Evolutionary conservation across 1,139 yeast genomes (phyloP).

Genomic region (Saccharomycopsis phalli): DNA sequence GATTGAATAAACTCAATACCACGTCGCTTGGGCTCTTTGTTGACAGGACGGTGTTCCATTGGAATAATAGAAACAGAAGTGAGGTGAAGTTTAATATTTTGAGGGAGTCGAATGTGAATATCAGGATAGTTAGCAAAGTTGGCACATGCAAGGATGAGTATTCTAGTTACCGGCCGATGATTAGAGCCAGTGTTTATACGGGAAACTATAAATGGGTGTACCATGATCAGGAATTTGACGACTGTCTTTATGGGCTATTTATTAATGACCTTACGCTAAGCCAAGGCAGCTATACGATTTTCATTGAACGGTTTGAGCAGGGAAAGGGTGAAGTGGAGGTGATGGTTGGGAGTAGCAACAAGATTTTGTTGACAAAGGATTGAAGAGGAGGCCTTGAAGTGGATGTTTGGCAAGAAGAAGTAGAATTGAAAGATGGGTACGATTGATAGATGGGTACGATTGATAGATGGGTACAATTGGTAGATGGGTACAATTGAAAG

Average conservation of each 20-base stretch:
- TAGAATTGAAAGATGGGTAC: no score
- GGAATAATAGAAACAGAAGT: constrained; percentile 35
- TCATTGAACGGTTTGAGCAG: constrained; percentile 42
- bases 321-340: constrained; percentile 36
- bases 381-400: no score
- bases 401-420: no score
- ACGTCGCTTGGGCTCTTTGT: constrained; percentile 33
- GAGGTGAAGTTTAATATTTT: constrained; percentile 28
- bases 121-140: constrained; percentile 14
- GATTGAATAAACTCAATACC: constrained; percentile 23
- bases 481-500: no score
- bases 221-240: constrained; percentile 36
- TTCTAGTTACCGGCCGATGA: constrained; percentile 24
- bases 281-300: constrained; percentile 25
- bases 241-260: constrained; percentile 36
- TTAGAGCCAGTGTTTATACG: constrained; percentile 37
- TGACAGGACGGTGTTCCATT: constrained; percentile 26
- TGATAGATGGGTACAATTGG: no score
- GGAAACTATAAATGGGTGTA: constrained; percentile 26
- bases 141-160: constrained; percentile 17
- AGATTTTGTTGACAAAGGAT: no score
- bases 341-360: constrained; percentile 30
- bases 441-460: no score
- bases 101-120: constrained; percentile 24
- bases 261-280: constrained; percentile 8